phyloP scores from a whole-genome alignment of 164 flowering plant genomes.

The Berberis vulgaris region DNA sequence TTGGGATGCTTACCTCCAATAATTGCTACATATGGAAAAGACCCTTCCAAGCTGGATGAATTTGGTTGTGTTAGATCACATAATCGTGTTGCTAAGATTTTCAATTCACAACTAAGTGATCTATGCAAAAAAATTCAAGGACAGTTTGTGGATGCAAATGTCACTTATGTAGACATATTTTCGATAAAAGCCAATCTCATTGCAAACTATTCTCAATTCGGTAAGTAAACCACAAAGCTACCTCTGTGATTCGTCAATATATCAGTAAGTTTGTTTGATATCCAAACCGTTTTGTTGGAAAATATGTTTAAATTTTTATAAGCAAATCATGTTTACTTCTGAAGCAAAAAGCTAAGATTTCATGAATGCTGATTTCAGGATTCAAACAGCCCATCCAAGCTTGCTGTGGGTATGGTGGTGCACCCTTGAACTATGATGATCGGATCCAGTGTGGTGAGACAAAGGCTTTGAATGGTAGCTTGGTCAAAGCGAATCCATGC shows the following conservation, averaged over 20 bases:
- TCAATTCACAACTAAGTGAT: slow-evolving; percentile 87
- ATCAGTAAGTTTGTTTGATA: too few relatives aligned
- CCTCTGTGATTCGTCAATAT: too few relatives aligned
- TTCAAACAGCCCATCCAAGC: slow-evolving; percentile 57
- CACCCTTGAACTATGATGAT: slow-evolving; percentile 61
- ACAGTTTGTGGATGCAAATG: slow-evolving; percentile 45
- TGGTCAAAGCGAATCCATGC: slow-evolving; percentile 51
- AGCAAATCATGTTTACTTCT: too few relatives aligned
- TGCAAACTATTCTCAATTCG: slow-evolving; percentile 66
- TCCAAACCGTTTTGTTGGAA: too few relatives aligned
- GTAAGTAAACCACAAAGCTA: slow-evolving; percentile 23
- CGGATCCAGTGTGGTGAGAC: slow-evolving; percentile 60
- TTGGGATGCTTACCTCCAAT: slow-evolving; percentile 87
- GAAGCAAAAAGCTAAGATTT: not conserved
- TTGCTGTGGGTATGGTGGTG: slow-evolving; percentile 83
- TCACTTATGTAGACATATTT: slow-evolving; percentile 70
- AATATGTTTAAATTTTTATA: too few relatives aligned
- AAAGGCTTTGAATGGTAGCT: slow-evolving; percentile 50
- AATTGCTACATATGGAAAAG: slow-evolving; percentile 69
- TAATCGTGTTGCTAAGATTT: slow-evolving; percentile 71
- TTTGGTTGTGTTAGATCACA: slow-evolving; percentile 69
- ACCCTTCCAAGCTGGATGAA: slow-evolving; percentile 73
- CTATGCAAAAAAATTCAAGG: slow-evolving; percentile 51
- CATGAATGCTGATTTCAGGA: slow-evolving; percentile 33
- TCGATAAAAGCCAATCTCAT: slow-evolving; percentile 63